Conservation (phyloP, 2,329 filamentous ascomycete species). For the Penicillium sp. region DNA sequence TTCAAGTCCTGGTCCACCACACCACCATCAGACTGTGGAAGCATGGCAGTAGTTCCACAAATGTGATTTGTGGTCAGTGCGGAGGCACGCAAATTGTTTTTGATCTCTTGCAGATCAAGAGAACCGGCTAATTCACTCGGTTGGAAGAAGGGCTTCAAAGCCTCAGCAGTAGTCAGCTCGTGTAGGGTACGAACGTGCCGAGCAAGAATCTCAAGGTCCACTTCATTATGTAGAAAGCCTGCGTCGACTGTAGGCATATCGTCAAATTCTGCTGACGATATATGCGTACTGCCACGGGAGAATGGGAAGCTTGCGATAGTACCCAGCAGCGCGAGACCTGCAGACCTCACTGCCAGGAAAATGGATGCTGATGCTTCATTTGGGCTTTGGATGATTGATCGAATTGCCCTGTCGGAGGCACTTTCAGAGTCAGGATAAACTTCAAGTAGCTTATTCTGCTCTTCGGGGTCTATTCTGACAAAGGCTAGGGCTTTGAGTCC, state of each 20-base stretch:
- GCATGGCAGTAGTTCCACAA: slow-evolving; percentile 30
- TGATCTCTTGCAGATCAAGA: slow-evolving; percentile 12
- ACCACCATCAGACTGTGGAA: slow-evolving; percentile 26
- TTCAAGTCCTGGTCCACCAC: slow-evolving; percentile 31
- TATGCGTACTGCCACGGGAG: slow-evolving; percentile 14
- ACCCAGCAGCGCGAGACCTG: slow-evolving; percentile 2
- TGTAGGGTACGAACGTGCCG: slow-evolving; percentile 8
- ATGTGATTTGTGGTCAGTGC: slow-evolving; percentile 12
- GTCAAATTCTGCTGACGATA: slow-evolving; percentile 1
- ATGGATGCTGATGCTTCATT: slow-evolving; percentile 10
- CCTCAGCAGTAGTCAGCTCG: background rate
- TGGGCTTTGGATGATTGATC: slow-evolving; percentile 7
- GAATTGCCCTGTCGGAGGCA: background rate
- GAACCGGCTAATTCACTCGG: background rate
- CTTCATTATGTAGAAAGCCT: slow-evolving; percentile 3
- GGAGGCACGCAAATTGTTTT: slow-evolving; percentile 4
- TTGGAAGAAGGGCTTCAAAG: slow-evolving; percentile 8
- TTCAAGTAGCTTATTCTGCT: slow-evolving; percentile 4
- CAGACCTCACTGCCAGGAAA: slow-evolving; percentile 1
- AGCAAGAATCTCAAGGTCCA: slow-evolving; percentile 19
- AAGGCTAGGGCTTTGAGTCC: slow-evolving; percentile 12
- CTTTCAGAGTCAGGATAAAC: background rate
- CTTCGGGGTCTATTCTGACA: slow-evolving; percentile 2
- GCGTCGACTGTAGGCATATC: slow-evolving; percentile 7
- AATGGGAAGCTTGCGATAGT: slow-evolving; percentile 14